Percentiles rank a stretch among this genome's conserved stretches.
These are phyloP conservation scores for Pythium rhizo-oryzae DNA, from an alignment of 352 stramenopile species.

Conservation along the genomic window DNA sequence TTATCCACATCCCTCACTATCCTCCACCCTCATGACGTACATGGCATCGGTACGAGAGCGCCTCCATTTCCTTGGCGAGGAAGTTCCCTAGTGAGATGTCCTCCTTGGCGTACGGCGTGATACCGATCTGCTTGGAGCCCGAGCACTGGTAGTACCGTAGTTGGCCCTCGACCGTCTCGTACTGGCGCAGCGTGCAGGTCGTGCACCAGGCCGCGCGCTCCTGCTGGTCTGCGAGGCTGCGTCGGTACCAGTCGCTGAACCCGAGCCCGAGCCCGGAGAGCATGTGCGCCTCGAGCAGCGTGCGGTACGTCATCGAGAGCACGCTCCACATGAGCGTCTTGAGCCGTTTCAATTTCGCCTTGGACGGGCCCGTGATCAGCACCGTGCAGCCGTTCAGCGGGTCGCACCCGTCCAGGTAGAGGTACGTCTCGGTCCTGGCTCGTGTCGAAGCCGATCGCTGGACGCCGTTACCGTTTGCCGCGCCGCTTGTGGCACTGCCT, in stretches of 20 bases:
- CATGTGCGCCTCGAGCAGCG: conserved; percentile 95
- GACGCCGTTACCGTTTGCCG: background rate
- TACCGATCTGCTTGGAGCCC: conserved; percentile 67
- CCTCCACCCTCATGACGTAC: conserved; percentile 30
- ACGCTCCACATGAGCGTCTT: conserved; percentile 92
- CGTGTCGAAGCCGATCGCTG: conserved; percentile 31
- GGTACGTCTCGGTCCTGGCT: conserved; percentile 82
- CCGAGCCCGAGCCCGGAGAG: conserved; percentile 81
- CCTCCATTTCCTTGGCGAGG: conserved; percentile 69
- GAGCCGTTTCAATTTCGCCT: conserved; percentile 89
- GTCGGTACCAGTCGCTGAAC: conserved; percentile 27
- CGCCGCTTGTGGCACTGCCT: conserved; percentile 22
- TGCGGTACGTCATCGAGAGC: conserved; percentile 95
- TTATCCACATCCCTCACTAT: background rate
- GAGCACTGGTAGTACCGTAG: conserved; percentile 74
- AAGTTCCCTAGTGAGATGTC: conserved; percentile 87
- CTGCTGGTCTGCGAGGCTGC: conserved; percentile 31
- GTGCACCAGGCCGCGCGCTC: conserved; percentile 69
- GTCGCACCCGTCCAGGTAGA: conserved; percentile 95
- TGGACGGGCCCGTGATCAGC: conserved; percentile 90
- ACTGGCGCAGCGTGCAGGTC: conserved; percentile 68
- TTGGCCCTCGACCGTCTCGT: conserved; percentile 45
- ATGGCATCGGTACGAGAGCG: conserved; percentile 75
- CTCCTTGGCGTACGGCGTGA: conserved; percentile 60
- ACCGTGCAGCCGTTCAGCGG: conserved; percentile 94